Conservation (phyloP, 2,329 filamentous ascomycete species). For the Alternaria sp. region DNA sequence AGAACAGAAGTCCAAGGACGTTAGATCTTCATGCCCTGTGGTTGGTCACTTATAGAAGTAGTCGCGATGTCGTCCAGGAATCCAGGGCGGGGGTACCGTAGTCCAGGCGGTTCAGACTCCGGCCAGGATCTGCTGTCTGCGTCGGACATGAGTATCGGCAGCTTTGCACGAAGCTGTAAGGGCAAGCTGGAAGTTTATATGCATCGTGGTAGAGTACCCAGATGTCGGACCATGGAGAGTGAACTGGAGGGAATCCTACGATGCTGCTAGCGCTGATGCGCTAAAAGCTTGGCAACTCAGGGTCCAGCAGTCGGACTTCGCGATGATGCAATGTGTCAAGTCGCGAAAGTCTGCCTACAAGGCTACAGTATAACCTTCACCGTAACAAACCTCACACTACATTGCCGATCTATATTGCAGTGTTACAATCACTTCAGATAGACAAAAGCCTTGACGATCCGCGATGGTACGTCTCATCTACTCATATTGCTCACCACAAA, state of each 20-base stretch:
- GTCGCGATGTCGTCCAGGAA: neutral
- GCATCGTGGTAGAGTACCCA: neutral
- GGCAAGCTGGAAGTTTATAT: neutral
- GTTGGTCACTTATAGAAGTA: neutral
- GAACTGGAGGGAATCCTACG: neutral
- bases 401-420: neutral
- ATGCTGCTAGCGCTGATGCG: neutral
- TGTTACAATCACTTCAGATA: too few relatives aligned
- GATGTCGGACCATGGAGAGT: neutral
- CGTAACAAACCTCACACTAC: neutral
- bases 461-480: constrained; percentile 27
- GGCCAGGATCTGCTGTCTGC: neutral
- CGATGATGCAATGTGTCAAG: constrained; percentile 46
- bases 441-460: neutral
- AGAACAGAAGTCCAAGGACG: neutral
- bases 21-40: neutral
- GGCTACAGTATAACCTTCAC: neutral
- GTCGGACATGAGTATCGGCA: neutral
- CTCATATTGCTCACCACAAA: neutral
- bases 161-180: neutral
- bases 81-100: neutral
- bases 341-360: constrained; percentile 20
- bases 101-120: neutral
- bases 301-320: constrained; percentile 8
- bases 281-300: constrained; percentile 20